Percentiles rank a stretch among this genome's conserved stretches.
These are phyloP conservation scores for Aureobasidium sp. DNA, from an alignment of 2,329 filamentous ascomycete species.

Conservation along the genomic window DNA sequence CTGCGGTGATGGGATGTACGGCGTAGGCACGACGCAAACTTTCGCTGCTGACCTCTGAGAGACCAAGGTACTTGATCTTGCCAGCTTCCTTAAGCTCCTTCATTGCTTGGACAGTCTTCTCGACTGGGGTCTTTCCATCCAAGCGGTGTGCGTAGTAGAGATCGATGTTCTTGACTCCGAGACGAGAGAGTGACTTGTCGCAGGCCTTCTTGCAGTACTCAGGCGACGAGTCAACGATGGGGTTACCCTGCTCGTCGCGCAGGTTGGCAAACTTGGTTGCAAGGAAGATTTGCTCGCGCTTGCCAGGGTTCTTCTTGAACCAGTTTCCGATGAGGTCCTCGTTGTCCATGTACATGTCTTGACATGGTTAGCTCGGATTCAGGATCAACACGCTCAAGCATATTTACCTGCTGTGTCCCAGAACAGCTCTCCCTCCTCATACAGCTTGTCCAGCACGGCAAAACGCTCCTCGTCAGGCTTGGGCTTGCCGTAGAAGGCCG, in stretches of 20 bases:
- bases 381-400: background rate
- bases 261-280: conserved; percentile 48
- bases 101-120: conserved; percentile 39
- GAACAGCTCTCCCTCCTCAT: conserved; percentile 44
- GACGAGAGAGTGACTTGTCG: conserved; percentile 32
- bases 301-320: conserved; percentile 39
- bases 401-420: conserved; percentile 40
- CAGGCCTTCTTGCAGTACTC: conserved; percentile 36
- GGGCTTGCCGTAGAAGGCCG: conserved; percentile 40
- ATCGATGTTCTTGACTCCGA: conserved; percentile 35
- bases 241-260: conserved; percentile 32
- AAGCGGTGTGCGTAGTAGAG: conserved; percentile 41
- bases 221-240: conserved; percentile 32
- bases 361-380: conserved; percentile 42
- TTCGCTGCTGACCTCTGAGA: conserved; percentile 43
- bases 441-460: conserved; percentile 44
- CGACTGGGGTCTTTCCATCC: conserved; percentile 37
- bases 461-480: conserved; percentile 46
- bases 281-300: conserved; percentile 43
- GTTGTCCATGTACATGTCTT: conserved; percentile 35
- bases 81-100: conserved; percentile 43
- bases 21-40: conserved; percentile 45
- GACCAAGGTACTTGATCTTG: conserved; percentile 47
- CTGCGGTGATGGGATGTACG: conserved; percentile 44
- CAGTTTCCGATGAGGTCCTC: conserved; percentile 39